phyloP scores from a whole-genome alignment of 805 yeast genomes.

The Gaillardinia entomophila region DNA sequence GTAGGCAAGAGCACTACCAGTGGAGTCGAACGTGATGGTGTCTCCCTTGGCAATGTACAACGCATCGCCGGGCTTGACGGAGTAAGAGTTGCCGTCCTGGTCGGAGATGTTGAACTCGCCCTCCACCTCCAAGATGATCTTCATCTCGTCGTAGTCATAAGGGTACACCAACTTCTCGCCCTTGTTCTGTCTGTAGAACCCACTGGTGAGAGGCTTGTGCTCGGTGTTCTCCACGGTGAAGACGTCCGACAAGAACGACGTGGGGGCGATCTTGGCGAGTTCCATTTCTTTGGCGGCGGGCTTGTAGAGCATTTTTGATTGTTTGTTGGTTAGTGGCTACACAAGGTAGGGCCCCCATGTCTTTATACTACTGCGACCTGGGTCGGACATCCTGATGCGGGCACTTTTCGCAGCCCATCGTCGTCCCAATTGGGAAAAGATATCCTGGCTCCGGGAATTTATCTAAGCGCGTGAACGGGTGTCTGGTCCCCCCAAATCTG shows the following conservation, averaged over 20 bases:
- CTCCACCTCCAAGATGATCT: constrained; percentile 60
- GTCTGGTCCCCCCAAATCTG: too few relatives aligned
- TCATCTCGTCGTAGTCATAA: constrained; percentile 64
- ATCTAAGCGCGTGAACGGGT: too few relatives aligned
- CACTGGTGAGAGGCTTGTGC: constrained; percentile 57
- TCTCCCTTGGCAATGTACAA: constrained; percentile 64
- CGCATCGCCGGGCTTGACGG: constrained; percentile 60
- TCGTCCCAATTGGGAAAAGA: background rate
- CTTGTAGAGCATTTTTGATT: constrained; percentile 42
- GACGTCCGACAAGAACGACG: constrained; percentile 64
- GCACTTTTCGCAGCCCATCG: background rate
- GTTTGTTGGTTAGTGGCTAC: background rate
- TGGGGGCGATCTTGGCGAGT: constrained; percentile 59
- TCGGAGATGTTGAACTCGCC: constrained; percentile 61
- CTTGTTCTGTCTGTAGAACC: constrained; percentile 63
- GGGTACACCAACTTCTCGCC: constrained; percentile 67
- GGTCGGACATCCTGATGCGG: background rate
- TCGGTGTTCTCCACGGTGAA: constrained; percentile 56
- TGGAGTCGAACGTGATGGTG: constrained; percentile 53
- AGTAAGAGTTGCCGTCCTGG: constrained; percentile 55
- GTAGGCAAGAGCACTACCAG: constrained; percentile 62
- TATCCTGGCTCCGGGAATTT: background rate
- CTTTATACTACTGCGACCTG: too few relatives aligned
- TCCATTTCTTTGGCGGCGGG: constrained; percentile 44
- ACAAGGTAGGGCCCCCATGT: too few relatives aligned